Base-by-base conservation (phyloP, 805 yeast species). In the Candida suzukii region DNA sequence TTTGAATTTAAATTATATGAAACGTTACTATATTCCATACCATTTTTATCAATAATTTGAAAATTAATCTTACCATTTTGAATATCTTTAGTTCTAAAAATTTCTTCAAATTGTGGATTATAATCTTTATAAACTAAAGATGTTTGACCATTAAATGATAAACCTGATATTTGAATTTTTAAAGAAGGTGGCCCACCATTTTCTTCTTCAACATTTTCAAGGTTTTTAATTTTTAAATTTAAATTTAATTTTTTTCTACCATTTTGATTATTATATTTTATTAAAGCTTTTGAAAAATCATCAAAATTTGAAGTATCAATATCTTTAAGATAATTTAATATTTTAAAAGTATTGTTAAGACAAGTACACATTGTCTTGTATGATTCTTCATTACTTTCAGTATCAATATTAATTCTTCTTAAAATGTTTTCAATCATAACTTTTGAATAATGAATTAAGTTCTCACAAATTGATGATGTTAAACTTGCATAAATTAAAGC, bases 61-160 rank as follows among this genome's bases (percentile, higher is more conserved):
- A 31, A 31, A 4, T 13, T 18, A 9, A 31, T 6, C 14, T 17
- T 31, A 7, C 35, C 35, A 31, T 31, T 22, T 31, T 14, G 17
- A 3, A 21, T 19, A 4, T 4, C 13, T 6, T 11, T 20, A 14
- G 30, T 16, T 4, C 28, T 22, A 16, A 28, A 66, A 63, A 9
- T 67, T 22, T 38, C 96, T 52, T 86, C 85, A 95, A 95, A 91
- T 14, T 73, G 75, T 0, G 97, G 96, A 50, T 79, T 78, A 27
- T 73, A 63, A 4, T 80, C 75, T 41, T 75, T 75, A 25, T 70
- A 66, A 4, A 84, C 66, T 0, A 80, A 73, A 49, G 85, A 68
- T 0, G 98, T 90, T 45, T 76, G 78, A 17, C 52, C 57, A 30
- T 44, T 48, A 6, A 52, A 38, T 7, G 47, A 46, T 1, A 63